These are phyloP conservation scores for Blastocystis hominis DNA, from an alignment of 352 stramenopile genomes.

Conservation along the genomic window DNA sequence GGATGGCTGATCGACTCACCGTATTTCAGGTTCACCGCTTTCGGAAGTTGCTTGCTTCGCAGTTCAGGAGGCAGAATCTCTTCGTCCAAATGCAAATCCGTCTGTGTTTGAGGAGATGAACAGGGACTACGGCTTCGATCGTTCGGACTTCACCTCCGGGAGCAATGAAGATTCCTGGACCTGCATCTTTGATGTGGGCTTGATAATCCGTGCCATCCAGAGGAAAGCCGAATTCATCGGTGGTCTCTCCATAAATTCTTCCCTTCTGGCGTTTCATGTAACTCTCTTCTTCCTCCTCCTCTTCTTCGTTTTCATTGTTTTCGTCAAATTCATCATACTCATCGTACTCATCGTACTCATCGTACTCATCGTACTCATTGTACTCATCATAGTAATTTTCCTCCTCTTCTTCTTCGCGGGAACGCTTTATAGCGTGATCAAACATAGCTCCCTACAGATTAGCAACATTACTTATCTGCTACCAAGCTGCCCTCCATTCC, in stretches of 20 bases:
- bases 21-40: constrained; percentile 51
- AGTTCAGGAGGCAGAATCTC: background rate
- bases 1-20: background rate
- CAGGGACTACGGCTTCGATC: background rate
- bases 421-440: background rate
- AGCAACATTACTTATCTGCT: background rate
- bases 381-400: no score
- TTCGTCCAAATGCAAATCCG: background rate
- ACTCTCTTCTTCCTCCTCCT: constrained; percentile 4
- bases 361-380: no score
- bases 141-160: background rate
- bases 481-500: constrained; percentile 5
- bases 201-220: constrained; percentile 34
- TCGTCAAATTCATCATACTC: background rate
- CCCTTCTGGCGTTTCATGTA: constrained; percentile 22
- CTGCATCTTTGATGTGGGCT: constrained; percentile 25
- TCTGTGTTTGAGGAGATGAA: background rate
- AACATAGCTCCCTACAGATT: constrained; percentile 1
- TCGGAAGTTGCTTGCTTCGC: constrained; percentile 15
- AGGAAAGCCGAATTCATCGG: constrained; percentile 9
- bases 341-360: background rate
- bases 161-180: constrained; percentile 32
- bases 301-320: background rate
- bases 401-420: background rate
- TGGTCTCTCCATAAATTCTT: constrained; percentile 46